These are phyloP conservation scores for Heliosperma pusillum DNA, from an alignment of 148 eudicot genomes.

Conservation along the genomic window DNA sequence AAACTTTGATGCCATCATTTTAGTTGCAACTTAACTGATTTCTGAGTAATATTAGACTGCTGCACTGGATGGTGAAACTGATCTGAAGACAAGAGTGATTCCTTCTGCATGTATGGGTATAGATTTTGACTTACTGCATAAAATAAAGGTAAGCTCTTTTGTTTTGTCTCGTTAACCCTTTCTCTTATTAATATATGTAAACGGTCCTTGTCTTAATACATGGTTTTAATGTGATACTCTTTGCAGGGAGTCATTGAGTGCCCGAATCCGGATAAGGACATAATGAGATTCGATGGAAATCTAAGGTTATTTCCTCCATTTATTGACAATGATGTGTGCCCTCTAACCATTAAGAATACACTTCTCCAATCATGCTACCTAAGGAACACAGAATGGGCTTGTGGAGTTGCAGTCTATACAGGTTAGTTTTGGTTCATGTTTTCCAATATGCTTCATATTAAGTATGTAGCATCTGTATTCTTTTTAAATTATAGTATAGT, in stretches of 20 bases:
- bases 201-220: background rate
- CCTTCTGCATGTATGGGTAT: conserved; percentile 94
- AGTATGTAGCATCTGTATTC: background rate
- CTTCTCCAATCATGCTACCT: conserved; percentile 98
- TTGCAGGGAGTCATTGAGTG: conserved; percentile 94
- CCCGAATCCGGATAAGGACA: conserved; percentile 87
- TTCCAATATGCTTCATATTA: background rate
- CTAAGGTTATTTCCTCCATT: conserved; percentile 95
- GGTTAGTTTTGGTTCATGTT: conserved; percentile 40
- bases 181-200: background rate
- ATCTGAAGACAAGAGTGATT: conserved; percentile 82
- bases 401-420: conserved; percentile 96
- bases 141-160: conserved; percentile 61
- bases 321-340: conserved; percentile 88
- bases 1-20: conserved; percentile 1
- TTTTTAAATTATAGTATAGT: background rate
- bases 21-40: conserved; percentile 9
- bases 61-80: conserved; percentile 98
- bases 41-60: conserved; percentile 57
- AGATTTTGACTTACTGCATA: conserved; percentile 80
- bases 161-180: conserved; percentile 5
- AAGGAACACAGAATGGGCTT: conserved; percentile 98
- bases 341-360: conserved; percentile 88
- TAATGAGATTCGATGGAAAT: conserved; percentile 93
- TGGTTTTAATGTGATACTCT: conserved; percentile 21